Evolutionary conservation across 2,329 filamentous ascomycete genomes (phyloP), one percentile per base, ranked within the genome.

Genomic region (Beauveria brongniartii): DNA sequence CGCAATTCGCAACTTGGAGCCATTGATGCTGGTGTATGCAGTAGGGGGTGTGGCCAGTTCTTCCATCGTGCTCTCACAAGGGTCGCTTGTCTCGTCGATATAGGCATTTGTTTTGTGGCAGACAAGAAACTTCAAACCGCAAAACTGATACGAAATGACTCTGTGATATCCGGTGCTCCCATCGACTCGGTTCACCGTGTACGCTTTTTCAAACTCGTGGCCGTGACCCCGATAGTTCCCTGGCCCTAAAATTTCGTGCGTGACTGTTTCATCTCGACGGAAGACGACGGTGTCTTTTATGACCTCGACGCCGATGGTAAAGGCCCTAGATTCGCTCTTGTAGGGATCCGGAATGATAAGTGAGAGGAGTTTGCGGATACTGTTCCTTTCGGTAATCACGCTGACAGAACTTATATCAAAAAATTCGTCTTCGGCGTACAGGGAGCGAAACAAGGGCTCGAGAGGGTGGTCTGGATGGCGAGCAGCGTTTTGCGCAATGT

Each of bases 311-410:
- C 70, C 61, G 46, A 81, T 77, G n/a, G 68, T 71, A 63, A 80
- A 80, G 5, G 67, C 10, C 16, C 75, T 68, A 12, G 68, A 64
- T 18, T 64, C 62, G 37, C 69, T 63, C 46, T 61, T 67, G 26
- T 50, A 59, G 2, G 65, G 62, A 7, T 20, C 55, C 1, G 71
- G 70, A 40, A 74, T 67, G 54, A 79, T 63, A 62, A 81, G 79
- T 2, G 70, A 69, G 1, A 81, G 69, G 22, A 81, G 74, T 66
- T 81, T 81, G 34, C 78, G 75, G 55, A 81, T 72, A 55, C 77
- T 80, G 67, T 78, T 79, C 34, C 77, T 68, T 63, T 80, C 78
- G 3, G 73, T 77, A 22, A 81, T 69, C 12, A 81, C 61, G 64
- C 80, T 74, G 52, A 76, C 63, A 0, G 65, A 46, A 26, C 64